These are phyloP conservation scores for Amanita rimosa DNA, from an alignment of 768 basidiomycete species.

Conservation along the genomic window DNA sequence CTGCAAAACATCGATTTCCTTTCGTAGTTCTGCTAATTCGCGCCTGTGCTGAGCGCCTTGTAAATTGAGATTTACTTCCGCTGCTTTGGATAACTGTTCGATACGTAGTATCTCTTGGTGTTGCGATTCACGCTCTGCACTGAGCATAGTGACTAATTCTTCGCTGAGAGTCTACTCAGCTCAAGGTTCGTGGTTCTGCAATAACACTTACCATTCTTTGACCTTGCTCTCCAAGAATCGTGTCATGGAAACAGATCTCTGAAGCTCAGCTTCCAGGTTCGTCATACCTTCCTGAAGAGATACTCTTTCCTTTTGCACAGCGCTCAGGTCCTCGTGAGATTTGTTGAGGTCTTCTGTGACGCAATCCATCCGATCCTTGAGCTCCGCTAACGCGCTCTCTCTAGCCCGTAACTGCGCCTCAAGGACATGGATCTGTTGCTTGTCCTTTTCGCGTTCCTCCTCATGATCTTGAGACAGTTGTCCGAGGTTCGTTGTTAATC, in stretches of 20 bases:
- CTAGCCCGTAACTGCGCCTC: conserved; percentile 17
- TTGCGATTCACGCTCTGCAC: conserved; percentile 28
- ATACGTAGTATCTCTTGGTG: conserved; percentile 35
- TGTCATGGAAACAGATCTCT: conserved; percentile 48
- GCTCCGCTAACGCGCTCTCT: conserved; percentile 20
- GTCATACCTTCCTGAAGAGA: conserved; percentile 46
- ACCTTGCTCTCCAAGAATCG: conserved; percentile 54
- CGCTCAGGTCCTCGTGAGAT: conserved; percentile 21
- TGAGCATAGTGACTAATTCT: conserved; percentile 24
- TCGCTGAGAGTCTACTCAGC: conserved; percentile 27
- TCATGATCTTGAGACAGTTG: conserved; percentile 16
- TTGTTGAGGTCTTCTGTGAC: conserved; percentile 31
- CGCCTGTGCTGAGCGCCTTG: conserved; percentile 60
- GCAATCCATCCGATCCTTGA: conserved; percentile 23
- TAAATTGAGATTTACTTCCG: conserved; percentile 56
- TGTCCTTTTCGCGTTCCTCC: conserved; percentile 12
- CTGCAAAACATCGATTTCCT: conserved; percentile 41
- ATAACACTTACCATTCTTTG: conserved; percentile 38
- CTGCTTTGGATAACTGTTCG: conserved; percentile 47
- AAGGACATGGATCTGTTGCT: conserved; percentile 18
- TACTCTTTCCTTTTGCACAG: conserved; percentile 38
- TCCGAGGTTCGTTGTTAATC: conserved; percentile 13
- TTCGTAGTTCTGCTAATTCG: conserved; percentile 43
- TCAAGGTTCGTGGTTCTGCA: not conserved
- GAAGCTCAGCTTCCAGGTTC: conserved; percentile 49